A percentile compares a stretch with the other conserved stretches of the same genome.
phyloP scores from a whole-genome alignment of 192 early-diverging fungal genomes.

The Podila epigama region DNA sequence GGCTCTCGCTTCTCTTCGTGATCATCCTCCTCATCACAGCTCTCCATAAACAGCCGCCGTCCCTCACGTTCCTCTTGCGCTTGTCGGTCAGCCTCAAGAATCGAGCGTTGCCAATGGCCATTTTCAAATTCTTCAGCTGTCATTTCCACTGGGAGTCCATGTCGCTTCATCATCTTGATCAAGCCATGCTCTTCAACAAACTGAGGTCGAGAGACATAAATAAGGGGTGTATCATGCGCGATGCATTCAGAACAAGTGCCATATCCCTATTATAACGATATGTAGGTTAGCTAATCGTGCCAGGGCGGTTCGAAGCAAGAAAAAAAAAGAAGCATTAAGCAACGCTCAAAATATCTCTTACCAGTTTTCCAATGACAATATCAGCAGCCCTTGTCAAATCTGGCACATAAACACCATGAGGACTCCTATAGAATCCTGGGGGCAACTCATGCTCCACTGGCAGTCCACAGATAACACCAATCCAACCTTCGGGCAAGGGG shows the following conservation, averaged over 20 bases:
- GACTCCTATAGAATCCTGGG: conserved; percentile 55
- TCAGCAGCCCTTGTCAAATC: conserved; percentile 66
- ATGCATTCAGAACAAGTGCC: conserved; percentile 72
- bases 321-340: neutral
- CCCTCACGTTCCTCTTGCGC: conserved; percentile 32
- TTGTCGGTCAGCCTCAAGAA: conserved; percentile 48
- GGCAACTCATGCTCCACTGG: conserved; percentile 55
- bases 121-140: conserved; percentile 62
- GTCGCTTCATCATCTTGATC: conserved; percentile 60
- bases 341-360: conserved; percentile 2
- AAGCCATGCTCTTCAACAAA: conserved; percentile 68
- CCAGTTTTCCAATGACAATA: conserved; percentile 67
- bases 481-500: conserved; percentile 60
- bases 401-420: conserved; percentile 65
- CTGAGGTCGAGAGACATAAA: conserved; percentile 67
- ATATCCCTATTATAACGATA: conserved; percentile 53
- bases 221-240: conserved; percentile 61
- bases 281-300: neutral
- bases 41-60: conserved; percentile 2
- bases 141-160: conserved; percentile 63
- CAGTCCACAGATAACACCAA: conserved; percentile 64
- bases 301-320: neutral
- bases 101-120: conserved; percentile 59
- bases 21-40: conserved; percentile 5
- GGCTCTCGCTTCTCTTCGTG: neutral